Evolutionary conservation across 768 basidiomycete genomes (phyloP).

Genomic region (Serendipita sp.): DNA sequence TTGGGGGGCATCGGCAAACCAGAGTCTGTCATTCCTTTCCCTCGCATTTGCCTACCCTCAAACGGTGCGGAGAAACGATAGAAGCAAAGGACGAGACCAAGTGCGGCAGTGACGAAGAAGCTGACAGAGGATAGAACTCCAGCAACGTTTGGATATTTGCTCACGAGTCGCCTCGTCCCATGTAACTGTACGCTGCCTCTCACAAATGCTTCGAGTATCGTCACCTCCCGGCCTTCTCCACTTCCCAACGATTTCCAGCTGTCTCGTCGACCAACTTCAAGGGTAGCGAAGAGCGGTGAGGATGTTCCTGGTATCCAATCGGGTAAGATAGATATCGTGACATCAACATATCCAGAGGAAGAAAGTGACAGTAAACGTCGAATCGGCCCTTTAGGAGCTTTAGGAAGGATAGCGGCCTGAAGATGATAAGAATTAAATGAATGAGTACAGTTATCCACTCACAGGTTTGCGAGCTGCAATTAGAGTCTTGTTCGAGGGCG

Average conservation of each 20-base stretch:
- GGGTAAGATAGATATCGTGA: constrained; percentile 40
- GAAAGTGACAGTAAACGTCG: constrained; percentile 21
- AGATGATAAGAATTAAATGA: neutral
- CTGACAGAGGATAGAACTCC: constrained; percentile 25
- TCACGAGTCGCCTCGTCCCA: constrained; percentile 57
- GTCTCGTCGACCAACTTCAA: constrained; percentile 63
- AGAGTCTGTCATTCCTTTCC: neutral
- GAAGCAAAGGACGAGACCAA: constrained; percentile 16
- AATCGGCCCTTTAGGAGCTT: constrained; percentile 12
- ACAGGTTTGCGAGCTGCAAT: constrained; percentile 47
- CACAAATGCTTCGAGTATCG: constrained; percentile 43
- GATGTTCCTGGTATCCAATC: constrained; percentile 34
- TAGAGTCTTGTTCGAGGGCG: constrained; percentile 47
- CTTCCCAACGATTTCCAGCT: constrained; percentile 51
- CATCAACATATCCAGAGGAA: constrained; percentile 24
- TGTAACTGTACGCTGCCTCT: constrained; percentile 45
- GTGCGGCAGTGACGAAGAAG: constrained; percentile 18
- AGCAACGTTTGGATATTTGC: constrained; percentile 47
- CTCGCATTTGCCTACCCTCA: neutral
- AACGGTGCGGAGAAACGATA: constrained; percentile 15
- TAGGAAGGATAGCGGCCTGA: constrained; percentile 44
- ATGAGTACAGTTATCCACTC: constrained; percentile 15
- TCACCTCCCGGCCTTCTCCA: constrained; percentile 59
- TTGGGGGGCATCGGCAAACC: neutral
- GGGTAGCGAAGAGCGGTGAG: constrained; percentile 30